Base-by-base conservation (phyloP, 768 basidiomycete genomes). In the Nevesoporus exiguus region DNA sequence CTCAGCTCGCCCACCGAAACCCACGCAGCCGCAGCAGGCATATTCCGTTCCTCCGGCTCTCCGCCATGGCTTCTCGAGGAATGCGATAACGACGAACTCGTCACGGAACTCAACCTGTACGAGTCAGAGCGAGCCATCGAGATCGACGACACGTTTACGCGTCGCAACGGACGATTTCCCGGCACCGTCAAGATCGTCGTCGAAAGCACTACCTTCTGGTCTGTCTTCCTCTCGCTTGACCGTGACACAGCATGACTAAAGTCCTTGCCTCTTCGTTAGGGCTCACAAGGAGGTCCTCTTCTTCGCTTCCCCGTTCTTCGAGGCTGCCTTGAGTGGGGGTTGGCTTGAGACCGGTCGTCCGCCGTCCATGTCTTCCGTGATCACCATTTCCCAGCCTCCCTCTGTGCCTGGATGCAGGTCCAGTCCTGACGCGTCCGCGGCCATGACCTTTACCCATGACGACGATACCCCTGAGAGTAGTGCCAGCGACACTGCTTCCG, bases 281-380 rank as follows among this genome's bases (percentile, higher is more conserved):
- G 87, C 88, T 1, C 93, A 96, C 73, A 93, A 91, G 68, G 93
- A 95, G 66, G 83, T 96, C 27, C 74, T 96, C 7, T 88, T 86
- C 71, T 96, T 93, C 66, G 88, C 93, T 5, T 94, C 92, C n/a
- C 91, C 93, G 0, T 96, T 96, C 77, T 96, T 96, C 69, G 87
- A 94, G 70, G 91, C 90, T 17, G 86, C 92, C 9, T 75, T 96
- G 44, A 90, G 90, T 61, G 93, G 93, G 8, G 83, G 90, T 64
- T 96, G 93, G 93, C 88, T 89, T 13, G 93, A 96, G 73, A 94
- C 87, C 7, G 88, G 85, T 31, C 79, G 88, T 36, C 88, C 86
- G 19, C 80, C 76, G 22, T 91, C 88, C 52, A 83, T 88, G 77
- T 90, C 86, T 24, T 91, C 90, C 46, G 77, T 91, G 30, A 87